These are phyloP conservation scores for Apiospora saccharicola DNA, from an alignment of 2,329 filamentous ascomycete species.

Conservation along the genomic window DNA sequence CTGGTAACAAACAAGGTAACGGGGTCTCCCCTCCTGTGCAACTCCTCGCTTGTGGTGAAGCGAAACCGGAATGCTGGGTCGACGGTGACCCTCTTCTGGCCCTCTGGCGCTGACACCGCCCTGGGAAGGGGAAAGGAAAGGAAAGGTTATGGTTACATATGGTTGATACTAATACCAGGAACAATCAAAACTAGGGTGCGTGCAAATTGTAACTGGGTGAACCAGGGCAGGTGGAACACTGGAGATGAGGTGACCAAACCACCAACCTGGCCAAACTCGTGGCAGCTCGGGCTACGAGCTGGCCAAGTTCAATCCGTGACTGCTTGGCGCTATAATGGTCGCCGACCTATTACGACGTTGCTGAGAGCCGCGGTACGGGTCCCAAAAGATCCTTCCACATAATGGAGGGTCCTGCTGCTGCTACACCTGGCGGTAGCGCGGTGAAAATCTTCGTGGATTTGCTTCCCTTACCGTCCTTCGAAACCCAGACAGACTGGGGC, in stretches of 20 bases:
- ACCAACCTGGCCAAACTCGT: conserved; percentile 22
- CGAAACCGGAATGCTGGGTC: background rate
- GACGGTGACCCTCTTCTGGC: background rate
- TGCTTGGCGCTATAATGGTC: conserved; percentile 19
- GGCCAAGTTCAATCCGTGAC: conserved; percentile 11
- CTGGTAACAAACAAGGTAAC: background rate
- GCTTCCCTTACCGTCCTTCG: background rate
- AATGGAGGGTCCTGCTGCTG: background rate
- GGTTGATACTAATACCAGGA: conserved; percentile 10
- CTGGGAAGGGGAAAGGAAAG: background rate
- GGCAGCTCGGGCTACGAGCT: conserved; percentile 15
- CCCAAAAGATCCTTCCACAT: conserved; percentile 8
- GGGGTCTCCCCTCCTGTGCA: background rate
- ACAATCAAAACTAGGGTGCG: conserved; percentile 10
- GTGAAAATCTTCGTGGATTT: background rate
- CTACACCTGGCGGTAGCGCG: background rate
- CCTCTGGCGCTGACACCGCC: background rate
- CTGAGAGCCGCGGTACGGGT: background rate
- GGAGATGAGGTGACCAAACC: conserved; percentile 23
- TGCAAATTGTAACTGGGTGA: conserved; percentile 7
- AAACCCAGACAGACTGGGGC: background rate
- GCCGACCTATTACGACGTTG: conserved; percentile 12
- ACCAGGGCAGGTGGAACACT: conserved; percentile 15
- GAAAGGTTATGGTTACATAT: background rate
- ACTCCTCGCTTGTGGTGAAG: conserved; percentile 7